Conservation (phyloP, 164 flowering plant species). For the Kalanchoe fedtschenkoi region DNA sequence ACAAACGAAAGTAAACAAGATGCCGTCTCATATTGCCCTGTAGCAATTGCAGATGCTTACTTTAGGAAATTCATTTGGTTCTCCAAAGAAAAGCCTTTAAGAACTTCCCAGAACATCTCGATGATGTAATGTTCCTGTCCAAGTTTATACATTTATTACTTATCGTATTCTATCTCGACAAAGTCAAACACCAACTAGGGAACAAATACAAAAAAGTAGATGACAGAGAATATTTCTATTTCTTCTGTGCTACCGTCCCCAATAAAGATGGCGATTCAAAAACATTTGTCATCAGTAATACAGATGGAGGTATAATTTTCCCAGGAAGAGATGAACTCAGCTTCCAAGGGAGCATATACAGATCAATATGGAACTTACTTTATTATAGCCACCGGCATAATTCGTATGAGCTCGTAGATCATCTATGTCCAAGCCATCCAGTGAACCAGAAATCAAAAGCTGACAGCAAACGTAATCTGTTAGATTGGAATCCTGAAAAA, state of each 20-base stretch:
- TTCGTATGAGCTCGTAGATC: constrained; percentile 58
- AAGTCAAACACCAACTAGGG: neutral
- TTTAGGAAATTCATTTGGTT: constrained; percentile 85
- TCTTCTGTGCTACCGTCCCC: too few species aligned
- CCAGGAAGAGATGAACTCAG: neutral
- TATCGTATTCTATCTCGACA: neutral
- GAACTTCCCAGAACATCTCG: constrained; percentile 87
- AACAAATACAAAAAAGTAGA: too few species aligned
- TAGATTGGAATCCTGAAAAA: neutral
- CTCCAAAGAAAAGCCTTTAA: constrained; percentile 59
- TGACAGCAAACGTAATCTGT: constrained; percentile 17
- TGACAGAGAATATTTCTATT: too few species aligned
- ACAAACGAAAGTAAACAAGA: neutral
- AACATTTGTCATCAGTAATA: neutral
- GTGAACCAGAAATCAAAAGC: constrained; percentile 91
- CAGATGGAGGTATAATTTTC: neutral
- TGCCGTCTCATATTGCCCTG: neutral
- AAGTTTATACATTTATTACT: constrained; percentile 3
- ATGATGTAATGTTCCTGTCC: constrained; percentile 81
- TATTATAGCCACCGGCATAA: constrained; percentile 81
- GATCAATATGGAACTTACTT: constrained; percentile 31
- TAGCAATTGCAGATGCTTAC: constrained; percentile 29
- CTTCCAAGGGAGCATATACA: neutral
- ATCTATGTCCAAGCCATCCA: constrained; percentile 80
- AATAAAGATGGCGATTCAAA: neutral